A percentile compares a stretch with the other conserved stretches of the same genome.
Conservation (phyloP, 345 rosid genomes). For the Murraya koenigii region DNA sequence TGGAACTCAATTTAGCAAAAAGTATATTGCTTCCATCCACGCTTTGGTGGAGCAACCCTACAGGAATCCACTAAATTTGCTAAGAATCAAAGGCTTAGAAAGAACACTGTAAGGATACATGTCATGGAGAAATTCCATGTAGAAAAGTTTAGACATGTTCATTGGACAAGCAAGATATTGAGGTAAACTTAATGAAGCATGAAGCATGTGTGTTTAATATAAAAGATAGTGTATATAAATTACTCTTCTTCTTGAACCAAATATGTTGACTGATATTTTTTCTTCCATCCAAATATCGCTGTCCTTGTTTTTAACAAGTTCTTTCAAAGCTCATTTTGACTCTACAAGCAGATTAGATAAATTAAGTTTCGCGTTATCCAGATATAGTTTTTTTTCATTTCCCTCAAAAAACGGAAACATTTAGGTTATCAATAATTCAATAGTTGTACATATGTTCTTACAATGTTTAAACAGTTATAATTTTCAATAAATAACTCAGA, state of each 20-base stretch:
- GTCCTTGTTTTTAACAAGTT: neutral
- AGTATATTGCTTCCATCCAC: neutral
- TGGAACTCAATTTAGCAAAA: neutral
- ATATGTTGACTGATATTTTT: neutral
- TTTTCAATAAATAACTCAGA: neutral
- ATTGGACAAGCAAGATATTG: neutral
- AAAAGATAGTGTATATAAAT: neutral
- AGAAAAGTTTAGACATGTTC: neutral
- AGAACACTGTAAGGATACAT: neutral
- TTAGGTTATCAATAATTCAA: neutral
- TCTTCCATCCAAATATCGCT: neutral
- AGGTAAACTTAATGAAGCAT: neutral
- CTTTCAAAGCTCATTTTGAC: neutral
- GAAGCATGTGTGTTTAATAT: neutral
- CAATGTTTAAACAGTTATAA: neutral
- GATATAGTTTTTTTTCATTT: neutral
- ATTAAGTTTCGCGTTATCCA: no score
- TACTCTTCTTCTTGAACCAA: neutral
- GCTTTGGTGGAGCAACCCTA: neutral
- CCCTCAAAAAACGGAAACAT: neutral
- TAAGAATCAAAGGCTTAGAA: neutral
- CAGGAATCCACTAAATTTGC: neutral
- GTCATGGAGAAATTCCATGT: neutral
- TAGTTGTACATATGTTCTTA: no score
- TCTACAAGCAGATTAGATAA: no score